Evolutionary conservation across 164 flowering plant genomes (phyloP).

Genomic region (Protea cynaroides): DNA sequence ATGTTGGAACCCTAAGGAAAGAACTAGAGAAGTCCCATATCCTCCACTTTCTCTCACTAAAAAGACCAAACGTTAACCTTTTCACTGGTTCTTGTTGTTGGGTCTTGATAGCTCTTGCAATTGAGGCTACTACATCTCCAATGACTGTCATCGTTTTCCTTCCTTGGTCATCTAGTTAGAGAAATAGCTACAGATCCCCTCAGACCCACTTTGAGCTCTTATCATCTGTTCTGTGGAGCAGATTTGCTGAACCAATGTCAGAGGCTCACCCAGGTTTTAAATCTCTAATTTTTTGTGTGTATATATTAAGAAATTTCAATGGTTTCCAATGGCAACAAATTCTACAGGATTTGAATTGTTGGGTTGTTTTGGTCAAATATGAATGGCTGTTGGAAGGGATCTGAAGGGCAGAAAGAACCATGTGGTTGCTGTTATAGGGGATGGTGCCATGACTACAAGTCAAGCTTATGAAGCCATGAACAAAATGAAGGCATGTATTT

Average conservation of each 20-base stretch:
- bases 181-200: constrained; percentile 26
- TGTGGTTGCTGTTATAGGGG: constrained; percentile 92
- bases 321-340: too few relatives aligned
- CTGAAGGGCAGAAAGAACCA: constrained; percentile 71
- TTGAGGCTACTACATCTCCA: neutral
- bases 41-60: neutral
- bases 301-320: too few relatives aligned
- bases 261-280: constrained; percentile 37
- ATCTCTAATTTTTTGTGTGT: neutral
- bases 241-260: constrained; percentile 38
- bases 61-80: neutral
- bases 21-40: neutral
- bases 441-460: constrained; percentile 99
- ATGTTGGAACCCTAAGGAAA: too few relatives aligned
- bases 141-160: constrained; percentile 63
- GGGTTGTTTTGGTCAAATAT: constrained; percentile 30
- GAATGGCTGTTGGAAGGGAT: constrained; percentile 98
- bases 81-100: neutral
- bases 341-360: neutral
- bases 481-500: too few relatives aligned
- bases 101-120: neutral
- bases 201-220: constrained; percentile 15
- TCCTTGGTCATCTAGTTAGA: constrained; percentile 28
- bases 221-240: constrained; percentile 27
- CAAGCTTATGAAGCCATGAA: constrained; percentile 99